A percentile compares a stretch with the other conserved stretches of the same genome.
These are phyloP conservation scores for Hibiscus syriacus DNA, from an alignment of 345 rosid species.

Conservation along the genomic window DNA sequence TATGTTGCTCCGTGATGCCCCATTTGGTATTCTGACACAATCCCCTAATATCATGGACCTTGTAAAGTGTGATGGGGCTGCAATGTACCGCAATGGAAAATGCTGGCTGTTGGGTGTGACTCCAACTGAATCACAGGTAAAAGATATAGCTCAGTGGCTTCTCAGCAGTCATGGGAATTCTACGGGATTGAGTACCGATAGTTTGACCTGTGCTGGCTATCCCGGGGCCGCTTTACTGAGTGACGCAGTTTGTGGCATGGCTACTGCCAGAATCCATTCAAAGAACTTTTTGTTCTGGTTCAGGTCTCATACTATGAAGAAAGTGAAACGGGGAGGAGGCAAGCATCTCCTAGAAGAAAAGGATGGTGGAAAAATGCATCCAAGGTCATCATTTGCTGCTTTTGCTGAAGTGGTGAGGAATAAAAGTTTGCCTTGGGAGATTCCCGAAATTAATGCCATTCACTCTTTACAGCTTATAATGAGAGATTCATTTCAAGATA, in stretches of 20 bases:
- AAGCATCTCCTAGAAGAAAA: slow-evolving; percentile 58
- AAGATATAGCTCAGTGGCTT: too few relatives aligned
- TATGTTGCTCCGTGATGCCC: slow-evolving; percentile 81
- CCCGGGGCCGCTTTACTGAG: slow-evolving; percentile 64
- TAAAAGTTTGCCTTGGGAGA: slow-evolving; percentile 79
- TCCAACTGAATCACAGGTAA: slow-evolving; percentile 64
- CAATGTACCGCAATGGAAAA: slow-evolving; percentile 46
- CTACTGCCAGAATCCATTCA: slow-evolving; percentile 58
- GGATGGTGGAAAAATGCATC: slow-evolving; percentile 63
- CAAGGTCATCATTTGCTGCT: slow-evolving; percentile 70
- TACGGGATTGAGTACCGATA: slow-evolving; percentile 64
- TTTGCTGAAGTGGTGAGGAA: slow-evolving; percentile 45
- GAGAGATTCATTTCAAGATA: slow-evolving; percentile 52
- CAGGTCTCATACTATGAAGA: slow-evolving; percentile 70
- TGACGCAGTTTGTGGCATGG: slow-evolving; percentile 78
- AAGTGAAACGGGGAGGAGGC: slow-evolving; percentile 85
- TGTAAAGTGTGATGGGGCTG: slow-evolving; percentile 92
- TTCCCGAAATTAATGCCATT: slow-evolving; percentile 70
- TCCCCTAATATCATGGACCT: too few relatives aligned
- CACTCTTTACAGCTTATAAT: slow-evolving; percentile 74
- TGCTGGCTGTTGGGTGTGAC: slow-evolving; percentile 74
- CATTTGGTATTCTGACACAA: slow-evolving; percentile 62
- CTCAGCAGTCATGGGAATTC: slow-evolving; percentile 57
- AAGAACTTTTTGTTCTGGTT: slow-evolving; percentile 80
- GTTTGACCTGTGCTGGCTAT: slow-evolving; percentile 65